Evolutionary conservation across 495 filamentous ascomycete genomes (phyloP).

Genomic region (Baudoinia panamericana): DNA sequence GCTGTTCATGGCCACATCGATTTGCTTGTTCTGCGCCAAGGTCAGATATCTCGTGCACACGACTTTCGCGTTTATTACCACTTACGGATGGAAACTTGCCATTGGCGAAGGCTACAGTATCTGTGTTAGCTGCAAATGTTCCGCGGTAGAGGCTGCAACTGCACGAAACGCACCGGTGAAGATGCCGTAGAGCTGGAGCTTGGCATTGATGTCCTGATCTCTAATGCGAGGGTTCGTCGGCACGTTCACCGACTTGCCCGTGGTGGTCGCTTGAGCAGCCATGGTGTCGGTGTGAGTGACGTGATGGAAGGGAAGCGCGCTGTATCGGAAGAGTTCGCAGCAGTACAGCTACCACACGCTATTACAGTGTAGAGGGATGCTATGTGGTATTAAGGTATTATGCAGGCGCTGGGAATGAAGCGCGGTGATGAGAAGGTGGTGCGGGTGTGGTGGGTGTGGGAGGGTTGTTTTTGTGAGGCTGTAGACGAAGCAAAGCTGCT

Average conservation of each 20-base stretch:
- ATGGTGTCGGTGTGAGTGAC: neutral
- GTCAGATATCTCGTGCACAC: too few relatives aligned
- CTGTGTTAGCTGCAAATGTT: neutral
- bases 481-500: too few relatives aligned
- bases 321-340: neutral
- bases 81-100: slow-evolving; percentile 87
- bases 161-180: slow-evolving; percentile 47
- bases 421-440: neutral
- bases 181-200: slow-evolving; percentile 92
- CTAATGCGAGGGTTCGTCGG: slow-evolving; percentile 31
- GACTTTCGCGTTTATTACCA: neutral
- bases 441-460: too few relatives aligned
- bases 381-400: slow-evolving; percentile 2
- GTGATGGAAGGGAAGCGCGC: neutral
- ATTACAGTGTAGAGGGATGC: slow-evolving; percentile 1
- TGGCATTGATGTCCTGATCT: slow-evolving; percentile 66
- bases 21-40: slow-evolving; percentile 63
- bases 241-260: slow-evolving; percentile 31
- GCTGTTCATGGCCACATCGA: slow-evolving; percentile 84
- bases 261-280: slow-evolving; percentile 1
- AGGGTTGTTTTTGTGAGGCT: too few relatives aligned
- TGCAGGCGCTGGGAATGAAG: slow-evolving; percentile 1
- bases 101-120: slow-evolving; percentile 63
- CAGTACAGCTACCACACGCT: neutral
- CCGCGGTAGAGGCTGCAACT: slow-evolving; percentile 4